Evolutionary conservation across 371 early-diverging fungal species (phyloP).

Genomic region (Mortierella sp.): DNA sequence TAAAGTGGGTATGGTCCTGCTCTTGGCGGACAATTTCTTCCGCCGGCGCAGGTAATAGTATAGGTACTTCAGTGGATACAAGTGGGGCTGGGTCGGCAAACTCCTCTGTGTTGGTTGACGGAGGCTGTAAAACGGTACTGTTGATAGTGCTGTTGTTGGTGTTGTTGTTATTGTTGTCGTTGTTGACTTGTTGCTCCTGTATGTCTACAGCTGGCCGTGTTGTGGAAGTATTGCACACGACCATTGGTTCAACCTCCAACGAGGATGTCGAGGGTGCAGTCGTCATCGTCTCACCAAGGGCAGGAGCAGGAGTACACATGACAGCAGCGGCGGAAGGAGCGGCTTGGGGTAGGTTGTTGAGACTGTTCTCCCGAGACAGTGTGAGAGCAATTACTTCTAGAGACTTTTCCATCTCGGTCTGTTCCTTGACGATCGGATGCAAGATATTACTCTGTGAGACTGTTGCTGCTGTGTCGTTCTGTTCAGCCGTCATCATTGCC

Average conservation of each 20-base stretch:
- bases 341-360: not conserved
- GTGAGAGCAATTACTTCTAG: not conserved
- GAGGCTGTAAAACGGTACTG: too few species aligned
- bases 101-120: too few species aligned
- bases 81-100: too few species aligned
- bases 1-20: not conserved
- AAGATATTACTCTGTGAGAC: not conserved
- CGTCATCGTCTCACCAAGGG: not conserved
- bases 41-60: not conserved
- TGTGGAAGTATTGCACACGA: not conserved
- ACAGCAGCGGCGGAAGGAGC: not conserved
- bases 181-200: not conserved
- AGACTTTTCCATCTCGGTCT: not conserved
- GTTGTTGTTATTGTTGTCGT: not conserved
- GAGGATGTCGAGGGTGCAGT: too few species aligned
- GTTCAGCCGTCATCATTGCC: not conserved
- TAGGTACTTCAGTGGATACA: too few species aligned
- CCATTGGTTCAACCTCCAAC: not conserved
- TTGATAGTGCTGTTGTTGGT: not conserved
- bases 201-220: not conserved
- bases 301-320: not conserved
- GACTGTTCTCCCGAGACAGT: not conserved
- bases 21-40: not conserved
- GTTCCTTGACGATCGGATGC: not conserved
- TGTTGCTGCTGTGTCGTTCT: not conserved